Conservation (phyloP, 257 asterid genomes). For the Scutellaria galericulata region DNA sequence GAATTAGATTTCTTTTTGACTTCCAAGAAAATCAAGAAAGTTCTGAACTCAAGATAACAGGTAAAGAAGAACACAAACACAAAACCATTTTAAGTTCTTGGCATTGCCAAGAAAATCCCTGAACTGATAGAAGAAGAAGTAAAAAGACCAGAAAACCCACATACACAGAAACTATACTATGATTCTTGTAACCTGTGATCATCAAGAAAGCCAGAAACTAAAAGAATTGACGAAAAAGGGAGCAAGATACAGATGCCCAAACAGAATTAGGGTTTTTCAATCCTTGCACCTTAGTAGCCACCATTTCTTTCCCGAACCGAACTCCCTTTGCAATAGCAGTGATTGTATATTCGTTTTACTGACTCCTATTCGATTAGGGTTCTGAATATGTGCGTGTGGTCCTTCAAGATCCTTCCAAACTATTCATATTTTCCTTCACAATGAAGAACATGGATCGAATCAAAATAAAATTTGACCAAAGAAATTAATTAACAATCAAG, state of each 20-base stretch:
- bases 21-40: conserved; percentile 13
- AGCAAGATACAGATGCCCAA: not conserved
- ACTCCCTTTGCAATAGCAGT: conserved; percentile 7
- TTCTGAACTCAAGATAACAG: not conserved
- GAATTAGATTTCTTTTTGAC: conserved; percentile 16
- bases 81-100: not conserved
- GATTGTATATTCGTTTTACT: not conserved
- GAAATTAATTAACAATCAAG: conserved; percentile 3
- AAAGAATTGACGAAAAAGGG: not conserved
- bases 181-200: not conserved
- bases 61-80: not conserved
- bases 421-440: conserved; percentile 19
- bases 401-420: conserved; percentile 37
- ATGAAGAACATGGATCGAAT: conserved; percentile 2
- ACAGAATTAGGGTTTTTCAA: conserved; percentile 35
- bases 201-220: too few relatives aligned
- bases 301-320: conserved; percentile 43
- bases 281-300: conserved; percentile 47
- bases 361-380: conserved; percentile 12
- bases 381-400: not conserved
- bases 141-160: not conserved
- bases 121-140: not conserved
- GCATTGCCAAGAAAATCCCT: not conserved
- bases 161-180: conserved; percentile 6
- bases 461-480: not conserved